Evolutionary conservation across 352 stramenopile species (phyloP).

Genomic region (Pythium rishiriense): DNA sequence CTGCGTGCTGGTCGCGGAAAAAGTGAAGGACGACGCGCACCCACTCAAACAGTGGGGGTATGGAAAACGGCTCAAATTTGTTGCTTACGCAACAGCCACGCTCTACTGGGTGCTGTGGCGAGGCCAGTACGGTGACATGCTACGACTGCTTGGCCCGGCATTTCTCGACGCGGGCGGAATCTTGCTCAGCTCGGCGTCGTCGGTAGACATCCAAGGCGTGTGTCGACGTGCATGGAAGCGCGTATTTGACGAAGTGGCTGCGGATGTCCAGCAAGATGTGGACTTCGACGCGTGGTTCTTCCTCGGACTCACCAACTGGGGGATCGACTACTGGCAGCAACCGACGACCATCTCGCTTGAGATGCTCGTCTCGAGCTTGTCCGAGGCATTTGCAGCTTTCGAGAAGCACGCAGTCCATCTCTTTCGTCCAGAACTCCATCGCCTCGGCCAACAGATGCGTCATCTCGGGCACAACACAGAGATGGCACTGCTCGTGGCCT

Average conservation of each 20-base stretch:
- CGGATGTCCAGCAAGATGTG: constrained; percentile 60
- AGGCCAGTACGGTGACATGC: constrained; percentile 45
- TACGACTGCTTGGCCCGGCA: constrained; percentile 54
- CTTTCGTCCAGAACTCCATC: constrained; percentile 59
- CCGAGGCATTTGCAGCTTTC: constrained; percentile 53
- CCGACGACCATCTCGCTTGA: constrained; percentile 74
- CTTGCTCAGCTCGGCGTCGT: constrained; percentile 49
- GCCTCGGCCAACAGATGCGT: constrained; percentile 9
- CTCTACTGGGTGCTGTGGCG: constrained; percentile 61
- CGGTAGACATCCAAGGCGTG: constrained; percentile 42
- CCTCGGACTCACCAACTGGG: constrained; percentile 44
- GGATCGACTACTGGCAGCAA: constrained; percentile 82
- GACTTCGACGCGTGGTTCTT: constrained; percentile 75
- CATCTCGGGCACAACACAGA: constrained; percentile 47
- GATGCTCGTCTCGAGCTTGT: constrained; percentile 63
- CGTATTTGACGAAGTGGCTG: constrained; percentile 45
- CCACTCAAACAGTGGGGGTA: constrained; percentile 55
- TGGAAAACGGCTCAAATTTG: constrained; percentile 68
- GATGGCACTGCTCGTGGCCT: constrained; percentile 55
- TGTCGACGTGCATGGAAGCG: constrained; percentile 45
- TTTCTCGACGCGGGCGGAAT: constrained; percentile 69
- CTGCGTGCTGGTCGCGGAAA: neutral
- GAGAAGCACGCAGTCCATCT: constrained; percentile 49
- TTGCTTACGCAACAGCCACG: constrained; percentile 54
- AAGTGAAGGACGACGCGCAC: constrained; percentile 3